Base-by-base conservation (phyloP, 148 eudicot species). In the Spergularia marina region DNA sequence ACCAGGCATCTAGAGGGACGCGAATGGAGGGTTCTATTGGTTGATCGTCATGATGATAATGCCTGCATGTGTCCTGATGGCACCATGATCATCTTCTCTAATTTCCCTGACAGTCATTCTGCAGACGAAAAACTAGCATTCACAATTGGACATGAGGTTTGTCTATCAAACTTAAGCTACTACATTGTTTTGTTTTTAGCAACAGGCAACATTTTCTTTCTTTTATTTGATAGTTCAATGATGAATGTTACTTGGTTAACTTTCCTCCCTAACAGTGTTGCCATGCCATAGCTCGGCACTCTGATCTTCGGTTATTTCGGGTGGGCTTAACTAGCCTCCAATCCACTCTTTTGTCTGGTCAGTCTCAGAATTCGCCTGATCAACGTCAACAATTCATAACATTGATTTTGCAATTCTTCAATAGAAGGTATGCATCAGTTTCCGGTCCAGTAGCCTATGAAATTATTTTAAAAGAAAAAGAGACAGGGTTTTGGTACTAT, bases 101-200 rank as follows among this genome's bases (percentile, higher is more conserved):
- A 41, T 1, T 41, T 41, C 47, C 47, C 9, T 8, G 47, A 41
- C 47, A 41, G 7, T 41, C 47, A 5, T 41, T 41, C 47, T 41
- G 6, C 47, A 5, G 9, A 66, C 7, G 70, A 41, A 41, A 9
- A 66, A 34, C n/a, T 66, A 10, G 53, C 70, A 8, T 66, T 40
- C 25, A 17, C 23, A 20, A 39, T 66, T 41, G 53, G 21, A 40
- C 70, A 66, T 44, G 70, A 66, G 70, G 70, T 66, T 66, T 40
- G 52, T 66, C 4, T 41, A 44, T 60, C 65, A 10, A 59, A 60
- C 39, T 23, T 60, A 23, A 21, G 34, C 15, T 3, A 21, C 65
- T 23, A 60, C 39, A 23, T 21, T 59, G 10, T n/a, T n/a, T n/a
- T n/a, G n/a, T n/a, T n/a, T n/a, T n/a, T n/a, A n/a, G n/a, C n/a